These are phyloP conservation scores for Plasmodium gonderi DNA, from an alignment of 169 alveolate genomes.

Conservation along the genomic window DNA sequence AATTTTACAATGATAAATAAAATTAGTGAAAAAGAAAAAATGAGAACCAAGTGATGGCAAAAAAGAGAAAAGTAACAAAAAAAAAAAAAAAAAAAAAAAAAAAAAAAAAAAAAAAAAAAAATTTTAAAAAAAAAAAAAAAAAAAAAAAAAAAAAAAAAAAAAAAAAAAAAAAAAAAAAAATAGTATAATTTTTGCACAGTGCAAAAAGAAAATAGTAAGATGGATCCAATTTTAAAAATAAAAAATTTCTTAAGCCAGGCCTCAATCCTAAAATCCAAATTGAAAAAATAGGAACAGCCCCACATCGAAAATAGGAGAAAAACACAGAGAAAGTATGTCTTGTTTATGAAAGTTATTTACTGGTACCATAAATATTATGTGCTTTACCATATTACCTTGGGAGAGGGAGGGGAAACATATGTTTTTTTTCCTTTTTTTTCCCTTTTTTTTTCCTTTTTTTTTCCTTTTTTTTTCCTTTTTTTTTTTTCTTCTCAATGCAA, in stretches of 20 bases:
- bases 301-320: background rate
- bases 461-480: background rate
- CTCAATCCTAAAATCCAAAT: background rate
- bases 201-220: background rate
- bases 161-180: background rate
- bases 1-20: background rate
- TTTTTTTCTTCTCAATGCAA: background rate
- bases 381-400: no score
- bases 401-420: no score
- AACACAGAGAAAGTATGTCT: no score
- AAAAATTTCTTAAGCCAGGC: background rate
- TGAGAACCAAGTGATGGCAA: no score
- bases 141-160: background rate
- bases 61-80: no score
- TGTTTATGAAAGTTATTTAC: no score
- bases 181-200: background rate
- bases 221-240: background rate
- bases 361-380: no score
- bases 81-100: background rate
- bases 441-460: no score
- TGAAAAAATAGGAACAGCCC: background rate
- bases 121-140: background rate
- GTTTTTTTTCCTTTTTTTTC: no score
- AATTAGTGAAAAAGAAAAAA: background rate
- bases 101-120: background rate